A percentile compares a stretch with the other conserved stretches of the same genome.
Conservation (phyloP, 148 eudicot genomes). For the Chenopodium suecicum region DNA sequence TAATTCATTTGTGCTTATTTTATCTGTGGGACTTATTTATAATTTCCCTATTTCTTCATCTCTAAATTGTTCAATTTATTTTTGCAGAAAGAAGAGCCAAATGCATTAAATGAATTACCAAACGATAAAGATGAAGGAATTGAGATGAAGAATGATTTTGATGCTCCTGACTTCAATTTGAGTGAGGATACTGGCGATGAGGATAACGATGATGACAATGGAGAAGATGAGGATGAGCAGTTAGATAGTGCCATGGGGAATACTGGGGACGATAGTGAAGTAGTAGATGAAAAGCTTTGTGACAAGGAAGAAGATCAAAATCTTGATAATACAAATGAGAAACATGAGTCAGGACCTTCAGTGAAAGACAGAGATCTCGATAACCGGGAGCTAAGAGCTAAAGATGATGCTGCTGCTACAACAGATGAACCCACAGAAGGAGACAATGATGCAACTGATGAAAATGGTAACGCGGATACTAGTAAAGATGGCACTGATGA, state of each 20-base stretch:
- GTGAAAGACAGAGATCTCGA: slow-evolving; percentile 53
- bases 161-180: slow-evolving; percentile 55
- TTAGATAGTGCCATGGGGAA: slow-evolving; percentile 76
- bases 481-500: slow-evolving; percentile 43
- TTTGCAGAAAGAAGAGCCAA: slow-evolving; percentile 62
- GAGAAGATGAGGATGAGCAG: slow-evolving; percentile 49
- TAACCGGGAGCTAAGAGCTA: slow-evolving; percentile 79
- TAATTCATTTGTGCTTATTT: not conserved
- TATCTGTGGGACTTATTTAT: not conserved
- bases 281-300: slow-evolving; percentile 67
- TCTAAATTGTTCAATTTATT: slow-evolving; percentile 2
- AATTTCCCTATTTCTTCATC: not conserved
- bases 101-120: slow-evolving; percentile 50
- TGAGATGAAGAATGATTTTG: slow-evolving; percentile 81
- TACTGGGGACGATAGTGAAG: slow-evolving; percentile 58
- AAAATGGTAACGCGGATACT: slow-evolving; percentile 40
- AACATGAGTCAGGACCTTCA: slow-evolving; percentile 68
- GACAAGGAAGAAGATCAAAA: slow-evolving; percentile 71
- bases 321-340: slow-evolving; percentile 51
- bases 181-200: slow-evolving; percentile 80
- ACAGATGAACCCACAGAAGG: slow-evolving; percentile 45
- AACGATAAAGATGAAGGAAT: slow-evolving; percentile 68
- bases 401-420: slow-evolving; percentile 56
- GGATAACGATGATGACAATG: slow-evolving; percentile 39
- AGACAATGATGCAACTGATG: slow-evolving; percentile 41